phyloP scores from a whole-genome alignment of 768 basidiomycete genomes.

The Lactarius tabidus region DNA sequence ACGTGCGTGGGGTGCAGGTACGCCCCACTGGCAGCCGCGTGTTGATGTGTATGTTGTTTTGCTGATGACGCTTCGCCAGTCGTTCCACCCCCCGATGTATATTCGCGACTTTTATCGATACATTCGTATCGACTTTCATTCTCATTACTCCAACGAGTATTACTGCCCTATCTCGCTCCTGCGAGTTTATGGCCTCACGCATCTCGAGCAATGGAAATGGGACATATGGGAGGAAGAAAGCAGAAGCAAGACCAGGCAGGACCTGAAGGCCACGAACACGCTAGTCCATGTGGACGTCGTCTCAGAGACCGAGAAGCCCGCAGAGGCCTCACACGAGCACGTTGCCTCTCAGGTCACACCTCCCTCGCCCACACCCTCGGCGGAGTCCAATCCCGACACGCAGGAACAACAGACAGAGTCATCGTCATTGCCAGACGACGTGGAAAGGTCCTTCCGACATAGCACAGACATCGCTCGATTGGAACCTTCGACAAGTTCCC shows the following conservation, averaged over 20 bases:
- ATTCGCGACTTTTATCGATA: conserved; percentile 87
- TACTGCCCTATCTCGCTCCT: conserved; percentile 93
- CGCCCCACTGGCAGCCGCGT: conserved; percentile 27
- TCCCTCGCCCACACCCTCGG: background rate
- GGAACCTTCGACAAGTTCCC: conserved; percentile 4
- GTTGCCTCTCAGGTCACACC: background rate
- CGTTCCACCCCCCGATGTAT: conserved; percentile 72
- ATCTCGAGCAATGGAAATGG: conserved; percentile 96
- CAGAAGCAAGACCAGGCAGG: conserved; percentile 46
- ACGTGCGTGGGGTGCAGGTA: conserved; percentile 88
- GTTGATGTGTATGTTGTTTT: background rate
- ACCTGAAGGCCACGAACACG: conserved; percentile 29
- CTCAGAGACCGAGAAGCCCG: conserved; percentile 26
- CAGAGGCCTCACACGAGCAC: conserved; percentile 3
- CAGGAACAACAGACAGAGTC: background rate
- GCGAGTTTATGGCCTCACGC: conserved; percentile 92
- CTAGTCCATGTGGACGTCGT: conserved; percentile 29
- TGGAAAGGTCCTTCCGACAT: conserved; percentile 15
- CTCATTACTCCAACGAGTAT: conserved; percentile 91
- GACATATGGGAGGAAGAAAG: conserved; percentile 77
- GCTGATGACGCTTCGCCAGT: conserved; percentile 38
- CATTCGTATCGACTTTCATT: conserved; percentile 89
- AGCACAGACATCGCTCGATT: conserved; percentile 16
- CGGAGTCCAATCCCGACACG: background rate
- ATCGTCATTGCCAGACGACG: background rate